Evolutionary conservation across 2,329 filamentous ascomycete species (phyloP).

Genomic region (Didymella exigua): DNA sequence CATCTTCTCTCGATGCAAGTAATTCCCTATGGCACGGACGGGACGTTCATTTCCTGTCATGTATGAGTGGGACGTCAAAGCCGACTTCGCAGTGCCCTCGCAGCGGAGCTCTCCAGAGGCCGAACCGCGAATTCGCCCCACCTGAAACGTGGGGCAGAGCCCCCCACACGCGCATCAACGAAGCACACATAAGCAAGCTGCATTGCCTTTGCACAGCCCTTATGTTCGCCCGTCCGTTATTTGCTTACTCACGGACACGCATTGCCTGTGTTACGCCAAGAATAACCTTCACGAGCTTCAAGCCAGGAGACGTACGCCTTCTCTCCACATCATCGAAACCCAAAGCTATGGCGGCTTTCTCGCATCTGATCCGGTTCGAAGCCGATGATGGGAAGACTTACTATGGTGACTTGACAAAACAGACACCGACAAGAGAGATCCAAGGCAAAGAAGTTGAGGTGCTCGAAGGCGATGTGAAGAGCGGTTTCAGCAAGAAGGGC

Average conservation of each 20-base stretch:
- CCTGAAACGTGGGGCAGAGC: conserved; percentile 11
- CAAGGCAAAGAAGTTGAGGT: conserved; percentile 39
- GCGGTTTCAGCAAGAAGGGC: conserved; percentile 39
- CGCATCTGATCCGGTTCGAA: conserved; percentile 43
- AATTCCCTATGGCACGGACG: not conserved
- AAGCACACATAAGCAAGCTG: conserved; percentile 7
- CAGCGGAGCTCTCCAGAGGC: conserved; percentile 7
- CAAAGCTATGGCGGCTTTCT: conserved; percentile 33
- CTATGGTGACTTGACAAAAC: conserved; percentile 41
- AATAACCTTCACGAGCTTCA: not conserved
- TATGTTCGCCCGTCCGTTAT: conserved; percentile 4
- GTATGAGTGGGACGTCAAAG: not conserved
- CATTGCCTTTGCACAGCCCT: not conserved
- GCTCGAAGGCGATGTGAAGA: conserved; percentile 35
- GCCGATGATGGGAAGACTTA: conserved; percentile 35
- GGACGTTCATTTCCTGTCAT: not conserved
- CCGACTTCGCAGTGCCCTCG: not conserved
- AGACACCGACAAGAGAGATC: conserved; percentile 38
- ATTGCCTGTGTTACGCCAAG: not conserved
- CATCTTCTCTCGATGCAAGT: not conserved
- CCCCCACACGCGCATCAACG: conserved; percentile 7
- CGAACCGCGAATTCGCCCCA: conserved; percentile 3
- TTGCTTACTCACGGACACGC: conserved; percentile 1
- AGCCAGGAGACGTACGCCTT: not conserved
- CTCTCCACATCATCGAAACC: conserved; percentile 5